A percentile compares a stretch with the other conserved stretches of the same genome.
Evolutionary conservation across 2,329 filamentous ascomycete genomes (phyloP).

Genomic region (Coniochaeta hoffmannii): DNA sequence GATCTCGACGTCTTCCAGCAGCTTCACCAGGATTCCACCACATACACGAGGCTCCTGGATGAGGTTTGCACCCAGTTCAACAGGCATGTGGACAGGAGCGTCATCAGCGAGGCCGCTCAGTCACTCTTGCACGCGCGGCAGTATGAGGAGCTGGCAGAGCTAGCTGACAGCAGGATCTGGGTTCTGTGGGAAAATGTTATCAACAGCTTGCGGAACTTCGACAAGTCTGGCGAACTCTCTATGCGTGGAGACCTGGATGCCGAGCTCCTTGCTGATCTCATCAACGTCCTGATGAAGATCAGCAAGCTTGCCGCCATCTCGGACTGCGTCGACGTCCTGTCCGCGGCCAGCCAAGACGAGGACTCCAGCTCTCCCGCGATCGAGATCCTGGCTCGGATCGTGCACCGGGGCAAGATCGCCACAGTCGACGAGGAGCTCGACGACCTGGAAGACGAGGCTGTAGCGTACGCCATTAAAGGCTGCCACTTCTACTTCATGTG

Average conservation of each 20-base stretch:
- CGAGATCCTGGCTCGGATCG: constrained; percentile 63
- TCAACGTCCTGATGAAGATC: constrained; percentile 69
- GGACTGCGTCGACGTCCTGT: constrained; percentile 69
- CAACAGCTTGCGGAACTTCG: constrained; percentile 63
- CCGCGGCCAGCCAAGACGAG: constrained; percentile 45
- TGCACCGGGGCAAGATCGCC: constrained; percentile 65
- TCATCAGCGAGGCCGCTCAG: constrained; percentile 74
- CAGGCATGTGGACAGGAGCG: constrained; percentile 79
- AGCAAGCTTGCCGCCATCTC: constrained; percentile 73
- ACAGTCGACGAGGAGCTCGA: constrained; percentile 65
- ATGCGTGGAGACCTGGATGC: constrained; percentile 61
- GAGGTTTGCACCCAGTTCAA: constrained; percentile 93
- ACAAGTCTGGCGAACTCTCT: constrained; percentile 64
- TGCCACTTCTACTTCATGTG: constrained; percentile 92
- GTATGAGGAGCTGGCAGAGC: constrained; percentile 82
- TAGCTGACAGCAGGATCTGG: constrained; percentile 72
- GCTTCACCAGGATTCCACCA: constrained; percentile 75
- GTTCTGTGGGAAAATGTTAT: constrained; percentile 80
- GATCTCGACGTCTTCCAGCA: constrained; percentile 85
- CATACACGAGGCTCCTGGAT: constrained; percentile 74
- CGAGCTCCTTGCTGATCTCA: constrained; percentile 60
- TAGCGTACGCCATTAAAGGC: constrained; percentile 67
- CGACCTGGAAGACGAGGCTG: constrained; percentile 71
- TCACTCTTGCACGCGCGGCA: constrained; percentile 79
- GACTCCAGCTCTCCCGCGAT: constrained; percentile 48